Conservation (phyloP, 805 yeast genomes). For the Metschnikowia kofuensis region DNA sequence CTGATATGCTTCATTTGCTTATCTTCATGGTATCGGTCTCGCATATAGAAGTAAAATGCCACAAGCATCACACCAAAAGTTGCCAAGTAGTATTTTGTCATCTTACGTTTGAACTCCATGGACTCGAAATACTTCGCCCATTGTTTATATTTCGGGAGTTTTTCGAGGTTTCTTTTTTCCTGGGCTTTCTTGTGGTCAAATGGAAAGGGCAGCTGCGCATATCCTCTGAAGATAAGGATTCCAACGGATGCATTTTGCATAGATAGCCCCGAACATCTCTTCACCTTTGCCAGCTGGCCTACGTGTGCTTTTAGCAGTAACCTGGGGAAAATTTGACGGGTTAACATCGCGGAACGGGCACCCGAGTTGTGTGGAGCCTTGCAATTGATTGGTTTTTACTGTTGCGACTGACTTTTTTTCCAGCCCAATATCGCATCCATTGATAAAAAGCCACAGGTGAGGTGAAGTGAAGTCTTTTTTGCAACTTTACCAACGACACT, state of each 20-base stretch:
- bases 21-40: slow-evolving; percentile 64
- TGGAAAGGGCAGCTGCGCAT: slow-evolving; percentile 34
- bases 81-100: slow-evolving; percentile 63
- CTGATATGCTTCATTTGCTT: slow-evolving; percentile 48
- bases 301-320: no score
- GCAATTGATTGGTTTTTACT: no score
- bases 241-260: neutral
- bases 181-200: slow-evolving; percentile 29
- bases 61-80: slow-evolving; percentile 54
- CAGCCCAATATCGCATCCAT: no score
- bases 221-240: slow-evolving; percentile 1
- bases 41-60: slow-evolving; percentile 63
- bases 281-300: neutral
- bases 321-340: no score
- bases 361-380: no score
- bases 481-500: no score
- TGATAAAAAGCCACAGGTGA: no score
- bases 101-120: slow-evolving; percentile 51
- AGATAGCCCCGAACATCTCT: neutral
- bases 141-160: slow-evolving; percentile 35
- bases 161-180: slow-evolving; percentile 25
- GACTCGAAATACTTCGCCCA: slow-evolving; percentile 46
- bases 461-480: no score
- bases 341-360: no score
- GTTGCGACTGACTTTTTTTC: no score